Conservation (phyloP, 805 yeast species). For the Saccharomycopsis fibuligera region DNA sequence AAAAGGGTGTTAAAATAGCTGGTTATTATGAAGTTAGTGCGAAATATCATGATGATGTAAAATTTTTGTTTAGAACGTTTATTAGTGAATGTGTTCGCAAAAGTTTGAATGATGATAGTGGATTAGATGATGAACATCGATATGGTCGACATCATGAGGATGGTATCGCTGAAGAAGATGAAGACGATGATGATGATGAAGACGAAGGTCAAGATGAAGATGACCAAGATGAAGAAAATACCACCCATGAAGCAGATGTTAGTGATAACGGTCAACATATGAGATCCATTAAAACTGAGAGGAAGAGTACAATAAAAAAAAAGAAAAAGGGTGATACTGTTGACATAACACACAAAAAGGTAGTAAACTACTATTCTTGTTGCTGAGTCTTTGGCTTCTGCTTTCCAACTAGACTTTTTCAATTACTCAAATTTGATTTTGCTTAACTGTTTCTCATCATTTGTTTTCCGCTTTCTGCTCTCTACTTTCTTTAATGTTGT, state of each 20-base stretch:
- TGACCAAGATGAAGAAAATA: background rate
- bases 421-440: too few relatives aligned
- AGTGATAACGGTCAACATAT: background rate
- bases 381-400: too few relatives aligned
- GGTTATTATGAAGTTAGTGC: constrained; percentile 45
- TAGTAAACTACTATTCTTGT: background rate
- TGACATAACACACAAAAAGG: background rate
- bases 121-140: background rate
- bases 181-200: background rate
- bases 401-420: too few relatives aligned
- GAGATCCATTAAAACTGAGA: too few relatives aligned
- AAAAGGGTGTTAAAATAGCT: constrained; percentile 28
- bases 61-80: constrained; percentile 20
- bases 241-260: background rate
- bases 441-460: too few relatives aligned
- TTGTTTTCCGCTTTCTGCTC: too few relatives aligned
- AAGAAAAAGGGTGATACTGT: background rate
- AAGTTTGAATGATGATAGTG: background rate
- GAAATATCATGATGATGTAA: constrained; percentile 28
- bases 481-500: too few relatives aligned
- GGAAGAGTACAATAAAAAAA: background rate
- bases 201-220: background rate
- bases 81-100: constrained; percentile 19
- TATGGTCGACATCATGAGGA: background rate
- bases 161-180: background rate